Evolutionary conservation across 2,329 filamentous ascomycete genomes (phyloP).

Genomic region (Cladophialophora chaetospira): DNA sequence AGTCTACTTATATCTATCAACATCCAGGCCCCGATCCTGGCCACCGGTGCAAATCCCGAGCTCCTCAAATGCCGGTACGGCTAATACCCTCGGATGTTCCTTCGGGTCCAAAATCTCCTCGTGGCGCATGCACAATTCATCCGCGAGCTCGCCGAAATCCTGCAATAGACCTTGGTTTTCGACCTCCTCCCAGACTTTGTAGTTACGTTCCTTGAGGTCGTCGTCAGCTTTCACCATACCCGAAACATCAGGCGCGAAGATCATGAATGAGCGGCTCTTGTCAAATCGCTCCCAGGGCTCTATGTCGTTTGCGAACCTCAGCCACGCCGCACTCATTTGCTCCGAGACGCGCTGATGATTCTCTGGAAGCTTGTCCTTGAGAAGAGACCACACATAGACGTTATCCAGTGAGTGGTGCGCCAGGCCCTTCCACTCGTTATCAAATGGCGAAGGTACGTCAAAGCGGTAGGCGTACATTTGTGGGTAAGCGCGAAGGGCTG

Average conservation of each 20-base stretch:
- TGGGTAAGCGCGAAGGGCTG: slow-evolving; percentile 1
- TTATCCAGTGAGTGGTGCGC: slow-evolving; percentile 13
- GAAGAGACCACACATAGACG: slow-evolving; percentile 4
- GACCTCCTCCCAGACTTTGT: slow-evolving; percentile 9
- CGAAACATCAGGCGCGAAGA: neutral
- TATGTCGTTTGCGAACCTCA: slow-evolving; percentile 3
- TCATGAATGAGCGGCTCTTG: neutral
- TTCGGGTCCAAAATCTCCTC: slow-evolving; percentile 2
- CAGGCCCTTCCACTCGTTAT: slow-evolving; percentile 1
- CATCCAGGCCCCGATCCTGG: slow-evolving; percentile 37
- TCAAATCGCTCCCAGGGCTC: slow-evolving; percentile 11
- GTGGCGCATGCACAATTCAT: slow-evolving; percentile 11
- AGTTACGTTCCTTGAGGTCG: neutral
- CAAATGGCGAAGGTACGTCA: slow-evolving; percentile 9
- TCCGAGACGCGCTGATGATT: slow-evolving; percentile 5
- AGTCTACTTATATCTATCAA: too few species aligned
- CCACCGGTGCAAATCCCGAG: slow-evolving; percentile 14
- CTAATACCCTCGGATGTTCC: neutral
- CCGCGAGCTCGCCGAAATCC: neutral
- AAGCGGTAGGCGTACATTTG: slow-evolving; percentile 13
- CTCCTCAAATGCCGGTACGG: neutral
- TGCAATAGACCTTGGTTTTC: neutral
- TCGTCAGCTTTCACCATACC: neutral
- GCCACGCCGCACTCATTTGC: slow-evolving; percentile 4
- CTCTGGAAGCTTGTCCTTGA: slow-evolving; percentile 3